Evolutionary conservation across 2,329 filamentous ascomycete species (phyloP), one percentile per base, ranked within the genome.

Genomic region (Sporothrix brunneoviolacea): DNA sequence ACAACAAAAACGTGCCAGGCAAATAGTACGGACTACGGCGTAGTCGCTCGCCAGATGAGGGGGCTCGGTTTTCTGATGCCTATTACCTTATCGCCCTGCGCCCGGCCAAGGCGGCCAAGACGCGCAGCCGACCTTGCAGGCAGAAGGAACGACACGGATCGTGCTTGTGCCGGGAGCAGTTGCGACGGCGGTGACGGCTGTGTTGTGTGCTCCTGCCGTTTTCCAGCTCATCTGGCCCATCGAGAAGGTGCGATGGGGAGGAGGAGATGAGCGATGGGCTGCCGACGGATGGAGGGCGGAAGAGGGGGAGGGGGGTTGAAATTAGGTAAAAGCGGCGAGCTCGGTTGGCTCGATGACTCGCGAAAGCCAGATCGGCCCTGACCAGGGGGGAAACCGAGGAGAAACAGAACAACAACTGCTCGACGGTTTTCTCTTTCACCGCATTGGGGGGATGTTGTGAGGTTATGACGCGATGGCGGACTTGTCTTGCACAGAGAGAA

Each of bases 261-360:
- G 7, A 27, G 32, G 30, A 40, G 24, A 35, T 16, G 35, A 39
- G n/a, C 10, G 27, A 37, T 32, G 36, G 36, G 27, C 8, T n/a
- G n/a, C n/a, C n/a, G n/a, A n/a, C n/a, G n/a, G 35, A 37, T 10
- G 22, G 19, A 42, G 35, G 16, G 35, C 24, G 16, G 12, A n/a
- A n/a, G 43, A 8, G 21, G 43, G 40, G 27, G 40, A 18, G 42
- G 28, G 52, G 48, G 49, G 51, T 60, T 57, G 45, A 42, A 43
- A 61, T 62, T 62, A 62, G 55, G 60, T 61, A 62, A 62, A 53
- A 58, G 56, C 22, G 32, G 36, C 30, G 39, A 16, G 39, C 39
- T 24, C n/a, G n/a, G n/a, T n/a, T n/a, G n/a, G 39, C 21, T 27
- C 32, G 32, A 22, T 16, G 44, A 47, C 16, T 22, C 27, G 44